phyloP scores from a whole-genome alignment of 139 green algal species.

The Haematococcus lacustris region DNA sequence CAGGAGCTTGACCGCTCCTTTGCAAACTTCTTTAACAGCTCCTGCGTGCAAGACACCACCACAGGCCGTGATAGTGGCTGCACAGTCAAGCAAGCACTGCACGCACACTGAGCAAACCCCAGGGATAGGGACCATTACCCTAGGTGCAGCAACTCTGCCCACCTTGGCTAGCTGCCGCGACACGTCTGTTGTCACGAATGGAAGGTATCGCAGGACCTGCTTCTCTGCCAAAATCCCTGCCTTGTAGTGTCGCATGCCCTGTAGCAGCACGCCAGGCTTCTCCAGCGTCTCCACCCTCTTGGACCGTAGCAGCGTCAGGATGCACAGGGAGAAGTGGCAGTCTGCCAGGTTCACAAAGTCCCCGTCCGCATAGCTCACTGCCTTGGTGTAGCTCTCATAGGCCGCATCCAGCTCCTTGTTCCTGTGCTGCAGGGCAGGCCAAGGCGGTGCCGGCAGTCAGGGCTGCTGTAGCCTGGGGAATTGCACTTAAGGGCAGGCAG shows the following conservation, averaged over 20 bases:
- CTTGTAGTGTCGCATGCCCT: conserved; percentile 8
- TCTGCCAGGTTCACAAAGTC: conserved; percentile 7
- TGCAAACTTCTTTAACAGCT: background rate
- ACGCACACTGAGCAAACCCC: background rate
- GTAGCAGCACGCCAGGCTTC: background rate
- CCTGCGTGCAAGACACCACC: background rate
- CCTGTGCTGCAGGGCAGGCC: conserved; percentile 3
- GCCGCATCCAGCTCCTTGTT: conserved; percentile 3
- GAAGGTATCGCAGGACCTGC: background rate
- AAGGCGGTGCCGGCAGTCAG: no score
- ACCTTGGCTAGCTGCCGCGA: background rate
- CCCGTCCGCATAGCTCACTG: background rate
- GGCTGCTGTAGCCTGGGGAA: no score
- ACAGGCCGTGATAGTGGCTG: background rate
- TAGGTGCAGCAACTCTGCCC: background rate
- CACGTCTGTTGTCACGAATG: background rate
- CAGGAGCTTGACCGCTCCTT: no score
- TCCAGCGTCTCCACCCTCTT: conserved; percentile 1
- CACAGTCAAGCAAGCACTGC: background rate
- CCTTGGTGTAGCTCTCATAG: conserved; percentile 1
- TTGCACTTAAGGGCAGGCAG: no score
- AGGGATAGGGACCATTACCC: background rate
- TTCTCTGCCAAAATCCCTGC: background rate
- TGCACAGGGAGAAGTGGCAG: conserved; percentile 10
- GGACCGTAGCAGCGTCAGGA: conserved; percentile 3